Evolutionary conservation across 768 basidiomycete genomes (phyloP), one percentile per base, ranked within the genome.

Genomic region (Mycena metata): DNA sequence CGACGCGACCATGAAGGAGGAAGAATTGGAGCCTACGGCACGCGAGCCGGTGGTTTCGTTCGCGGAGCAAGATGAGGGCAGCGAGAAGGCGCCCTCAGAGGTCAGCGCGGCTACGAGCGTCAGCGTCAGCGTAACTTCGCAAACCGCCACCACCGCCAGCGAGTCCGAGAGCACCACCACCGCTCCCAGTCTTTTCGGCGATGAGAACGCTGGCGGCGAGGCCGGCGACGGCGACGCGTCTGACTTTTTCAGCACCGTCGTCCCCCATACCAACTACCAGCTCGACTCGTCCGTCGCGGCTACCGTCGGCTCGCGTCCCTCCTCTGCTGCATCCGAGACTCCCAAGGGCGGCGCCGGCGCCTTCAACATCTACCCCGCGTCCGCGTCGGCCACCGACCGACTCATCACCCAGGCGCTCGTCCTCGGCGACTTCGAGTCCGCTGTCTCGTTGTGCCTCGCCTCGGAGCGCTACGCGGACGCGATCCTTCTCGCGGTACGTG

Each of bases 391-490:
- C 69, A 90, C 90, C 0, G 96, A 99, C 74, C 85, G 90, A 21
- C 84, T 99, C 17, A 86, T 99, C 71, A 98, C 97, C 2, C 95
- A 95, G 75, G 94, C 97, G 3, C 85, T 99, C 43, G 95, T 99
- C 2, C 84, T 99, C 12, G 97, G 98, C n/a, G 96, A 99, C 78
- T 99, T 98, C 70, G 87, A 89, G 73, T 92, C 90, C 17, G 97
- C 98, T 2, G 98, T 99, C 19, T 90, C 93, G 3, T 84, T 99
- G 2, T 98, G 96, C 78, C 85, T 99, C 17, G 92, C 95, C 0
- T 88, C 91, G 0, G 93, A 96, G 57, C 88, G 96, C 35, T 98
- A 90, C 73, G 96, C 98, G 1, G 98, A 99, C 75, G 98, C 98
- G 0, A 92, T 99, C 58, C 85, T 99, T 15, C 88, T 99, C 15